These are phyloP conservation scores for Arthromyces matolae DNA, from an alignment of 768 basidiomycete species.

Conservation along the genomic window DNA sequence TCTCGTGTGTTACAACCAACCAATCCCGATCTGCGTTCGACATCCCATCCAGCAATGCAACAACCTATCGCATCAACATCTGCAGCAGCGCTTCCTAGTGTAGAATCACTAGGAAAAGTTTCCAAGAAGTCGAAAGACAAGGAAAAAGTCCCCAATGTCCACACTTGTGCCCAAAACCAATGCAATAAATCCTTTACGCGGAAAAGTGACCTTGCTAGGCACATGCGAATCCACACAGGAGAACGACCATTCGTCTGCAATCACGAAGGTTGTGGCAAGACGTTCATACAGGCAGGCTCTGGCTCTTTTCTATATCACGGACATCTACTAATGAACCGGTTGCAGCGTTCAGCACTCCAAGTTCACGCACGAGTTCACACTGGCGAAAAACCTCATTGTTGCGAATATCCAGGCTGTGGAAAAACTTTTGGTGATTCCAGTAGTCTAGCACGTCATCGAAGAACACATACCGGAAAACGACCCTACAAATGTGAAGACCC, in stretches of 20 bases:
- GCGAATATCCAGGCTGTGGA: conserved; percentile 83
- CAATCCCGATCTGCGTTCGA: conserved; percentile 32
- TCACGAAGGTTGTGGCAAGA: conserved; percentile 76
- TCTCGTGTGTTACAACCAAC: conserved; percentile 19
- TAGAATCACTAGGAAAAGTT: conserved; percentile 28
- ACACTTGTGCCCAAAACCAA: conserved; percentile 66
- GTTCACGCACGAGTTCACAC: conserved; percentile 90
- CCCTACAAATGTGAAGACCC: conserved; percentile 85
- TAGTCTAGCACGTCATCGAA: conserved; percentile 85
- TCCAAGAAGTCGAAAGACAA: conserved; percentile 38
- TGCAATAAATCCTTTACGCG: conserved; percentile 82
- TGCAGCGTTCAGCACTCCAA: conserved; percentile 76
- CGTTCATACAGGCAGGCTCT: conserved; percentile 85
- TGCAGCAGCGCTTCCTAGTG: conserved; percentile 24
- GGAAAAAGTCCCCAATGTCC: conserved; percentile 45
- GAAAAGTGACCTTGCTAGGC: conserved; percentile 78
- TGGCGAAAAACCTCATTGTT: conserved; percentile 88
- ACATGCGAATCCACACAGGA: conserved; percentile 88
- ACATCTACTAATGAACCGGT: conserved; percentile 11
- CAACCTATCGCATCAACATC: conserved; percentile 56
- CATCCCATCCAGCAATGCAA: conserved; percentile 28
- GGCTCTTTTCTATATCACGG: background rate
- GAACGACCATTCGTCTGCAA: conserved; percentile 81
- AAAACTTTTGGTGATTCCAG: conserved; percentile 92
- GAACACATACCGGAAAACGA: conserved; percentile 84